Percentiles rank a stretch among this genome's conserved stretches.
phyloP scores from a whole-genome alignment of 208 protist species.

The Trypanosoma vivax region DNA sequence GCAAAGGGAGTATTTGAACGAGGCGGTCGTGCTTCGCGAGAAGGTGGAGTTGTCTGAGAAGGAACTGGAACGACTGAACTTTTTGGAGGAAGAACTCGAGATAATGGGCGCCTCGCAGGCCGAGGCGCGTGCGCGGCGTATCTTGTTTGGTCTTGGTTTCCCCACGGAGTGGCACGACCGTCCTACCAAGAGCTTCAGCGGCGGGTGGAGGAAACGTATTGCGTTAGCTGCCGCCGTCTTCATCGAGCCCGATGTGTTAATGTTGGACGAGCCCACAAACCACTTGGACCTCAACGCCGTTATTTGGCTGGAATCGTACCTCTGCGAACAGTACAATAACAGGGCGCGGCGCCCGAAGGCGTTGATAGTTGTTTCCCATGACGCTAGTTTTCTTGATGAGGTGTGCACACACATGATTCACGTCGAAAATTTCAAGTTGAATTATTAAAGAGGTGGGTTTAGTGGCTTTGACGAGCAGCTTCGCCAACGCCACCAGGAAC shows the following conservation, averaged over 20 bases:
- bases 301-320: conserved; percentile 93
- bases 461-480: conserved; percentile 70
- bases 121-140: conserved; percentile 74
- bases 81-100: conserved; percentile 89
- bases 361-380: conserved; percentile 96
- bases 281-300: conserved; percentile 95
- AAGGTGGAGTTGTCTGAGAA: conserved; percentile 53
- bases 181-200: conserved; percentile 83
- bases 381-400: conserved; percentile 92
- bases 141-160: conserved; percentile 92
- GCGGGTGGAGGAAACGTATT: conserved; percentile 92
- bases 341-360: conserved; percentile 76
- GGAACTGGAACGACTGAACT: conserved; percentile 76
- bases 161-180: conserved; percentile 88
- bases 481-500: conserved; percentile 63
- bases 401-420: conserved; percentile 94
- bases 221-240: conserved; percentile 93
- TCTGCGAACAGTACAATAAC: conserved; percentile 76
- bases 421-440: conserved; percentile 86
- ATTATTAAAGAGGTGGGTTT: conserved; percentile 82
- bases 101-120: conserved; percentile 91
- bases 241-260: conserved; percentile 91
- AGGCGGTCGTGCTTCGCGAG: conserved; percentile 59
- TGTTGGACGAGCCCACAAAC: conserved; percentile 98
- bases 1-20: conserved; percentile 66